Evolutionary conservation across 805 yeast species (phyloP), one percentile per base, ranked within the genome.

Genomic region (Wickerhamiella nectarea): DNA sequence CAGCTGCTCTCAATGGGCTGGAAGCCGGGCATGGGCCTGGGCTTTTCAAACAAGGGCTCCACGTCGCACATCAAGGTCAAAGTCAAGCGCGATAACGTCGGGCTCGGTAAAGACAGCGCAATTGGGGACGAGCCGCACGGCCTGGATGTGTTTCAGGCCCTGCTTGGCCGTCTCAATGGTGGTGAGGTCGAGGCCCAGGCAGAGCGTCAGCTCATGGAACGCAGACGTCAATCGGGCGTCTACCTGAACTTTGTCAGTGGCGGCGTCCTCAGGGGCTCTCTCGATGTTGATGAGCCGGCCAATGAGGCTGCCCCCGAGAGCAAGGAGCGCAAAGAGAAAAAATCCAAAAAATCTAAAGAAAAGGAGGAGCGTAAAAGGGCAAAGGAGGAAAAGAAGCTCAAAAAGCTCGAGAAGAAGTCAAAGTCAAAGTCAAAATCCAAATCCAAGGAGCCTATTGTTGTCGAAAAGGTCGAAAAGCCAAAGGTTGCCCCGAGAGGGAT

Each of bases 11-110:
- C 75, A 52, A 66, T 78, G 57, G 98, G 98, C 14, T 89, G 98
- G 98, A 71, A 68, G 42, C 94, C 94, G 2, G 98, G 98, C 15
- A 65, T 68, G 49, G 97, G 97, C 6, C 69, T 89, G 17, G 98
- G 98, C 1, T 59, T 74, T 15, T 77, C 91, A 3, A 70, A 75
- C 35, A 53, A 46, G 35, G 59, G 56, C 10, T 24, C 43, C 8
- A 45, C 41, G 10, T 47, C 50, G 17, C 95, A 91, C 57, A 81
- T 89, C 36, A 86, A 81, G 56, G 91, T 91, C 10, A 61, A 74
- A 3, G 63, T 85, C 11, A 89, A 87, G 60, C 84, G 80, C 34
- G 95, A 89, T 53, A 83, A 72, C 41, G 61, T 75, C 2, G 98
- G 98, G 0, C 67, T 89, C 6, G 98, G 98, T n/a, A 82, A 93